Conservation (phyloP, 164 flowering plant genomes). For the Nymphaea thermarum region DNA sequence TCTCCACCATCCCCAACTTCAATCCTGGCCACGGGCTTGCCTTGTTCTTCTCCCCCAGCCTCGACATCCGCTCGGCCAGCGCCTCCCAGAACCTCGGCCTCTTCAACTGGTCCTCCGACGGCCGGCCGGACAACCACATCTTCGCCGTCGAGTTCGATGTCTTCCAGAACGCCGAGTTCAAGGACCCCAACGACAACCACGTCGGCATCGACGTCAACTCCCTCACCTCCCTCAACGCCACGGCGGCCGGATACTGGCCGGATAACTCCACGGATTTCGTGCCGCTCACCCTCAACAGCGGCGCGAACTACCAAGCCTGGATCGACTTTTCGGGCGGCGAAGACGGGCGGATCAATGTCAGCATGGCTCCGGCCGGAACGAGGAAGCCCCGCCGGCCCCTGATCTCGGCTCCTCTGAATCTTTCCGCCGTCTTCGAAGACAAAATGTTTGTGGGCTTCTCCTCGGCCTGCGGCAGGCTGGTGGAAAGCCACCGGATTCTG, state of each 20-base stretch:
- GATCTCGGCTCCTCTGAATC: constrained; percentile 12
- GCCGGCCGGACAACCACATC: constrained; percentile 17
- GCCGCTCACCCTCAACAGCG: constrained; percentile 16
- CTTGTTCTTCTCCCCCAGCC: constrained; percentile 19
- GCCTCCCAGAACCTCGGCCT: constrained; percentile 24
- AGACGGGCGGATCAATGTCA: constrained; percentile 12
- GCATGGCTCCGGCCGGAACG: constrained; percentile 28
- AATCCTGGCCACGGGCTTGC: constrained; percentile 26
- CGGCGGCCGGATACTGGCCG: constrained; percentile 19
- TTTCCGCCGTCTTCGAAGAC: constrained; percentile 21
- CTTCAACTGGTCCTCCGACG: constrained; percentile 21
- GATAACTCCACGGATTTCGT: constrained; percentile 6
- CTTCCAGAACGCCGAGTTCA: constrained; percentile 23
- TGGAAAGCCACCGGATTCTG: constrained; percentile 25
- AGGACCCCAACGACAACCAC: constrained; percentile 23
- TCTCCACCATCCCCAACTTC: constrained; percentile 8
- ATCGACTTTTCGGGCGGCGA: constrained; percentile 11
- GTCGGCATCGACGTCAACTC: constrained; percentile 28
- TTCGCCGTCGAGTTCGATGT: constrained; percentile 28
- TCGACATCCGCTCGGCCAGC: constrained; percentile 11
- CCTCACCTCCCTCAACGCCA: constrained; percentile 13
- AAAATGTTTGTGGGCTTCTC: constrained; percentile 35
- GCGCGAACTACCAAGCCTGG: constrained; percentile 37
- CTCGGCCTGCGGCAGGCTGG: constrained; percentile 25
- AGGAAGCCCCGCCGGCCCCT: constrained; percentile 21